Evolutionary conservation across 2,329 filamentous ascomycete genomes (phyloP).

Genomic region (Fusarium keratoplasticum): DNA sequence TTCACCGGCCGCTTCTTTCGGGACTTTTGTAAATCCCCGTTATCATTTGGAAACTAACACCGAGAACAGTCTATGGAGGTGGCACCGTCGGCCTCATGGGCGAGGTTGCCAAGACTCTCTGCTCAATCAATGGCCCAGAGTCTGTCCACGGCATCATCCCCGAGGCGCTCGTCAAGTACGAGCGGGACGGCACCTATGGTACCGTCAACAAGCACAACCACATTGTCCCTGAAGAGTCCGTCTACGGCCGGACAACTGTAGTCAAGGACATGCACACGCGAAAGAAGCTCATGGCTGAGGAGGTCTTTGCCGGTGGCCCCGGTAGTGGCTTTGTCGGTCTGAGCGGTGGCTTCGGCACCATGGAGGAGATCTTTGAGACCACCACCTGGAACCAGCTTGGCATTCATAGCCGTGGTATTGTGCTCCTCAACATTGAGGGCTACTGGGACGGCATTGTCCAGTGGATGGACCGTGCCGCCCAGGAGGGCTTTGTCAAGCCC

Average conservation of each 20-base stretch:
- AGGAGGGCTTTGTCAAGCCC: constrained; percentile 79
- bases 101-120: constrained; percentile 87
- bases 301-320: constrained; percentile 83
- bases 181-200: constrained; percentile 72
- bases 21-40: neutral
- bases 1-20: constrained; percentile 2
- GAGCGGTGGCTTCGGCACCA: constrained; percentile 89
- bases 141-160: constrained; percentile 96
- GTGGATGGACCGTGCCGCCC: constrained; percentile 83
- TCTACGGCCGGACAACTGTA: constrained; percentile 87
- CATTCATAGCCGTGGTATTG: constrained; percentile 84
- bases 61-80: constrained; percentile 82
- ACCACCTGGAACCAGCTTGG: constrained; percentile 97
- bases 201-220: constrained; percentile 60
- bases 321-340: constrained; percentile 92
- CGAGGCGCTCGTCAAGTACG: constrained; percentile 81
- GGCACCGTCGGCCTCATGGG: constrained; percentile 97
- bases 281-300: constrained; percentile 92
- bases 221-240: constrained; percentile 69
- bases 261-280: constrained; percentile 97
- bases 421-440: constrained; percentile 87
- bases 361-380: constrained; percentile 95
- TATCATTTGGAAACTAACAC: constrained; percentile 16
- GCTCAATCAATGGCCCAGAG: constrained; percentile 81
- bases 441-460: constrained; percentile 90